Evolutionary conservation across 2,329 filamentous ascomycete species (phyloP).

Genomic region (Dothideomycetes sp.): DNA sequence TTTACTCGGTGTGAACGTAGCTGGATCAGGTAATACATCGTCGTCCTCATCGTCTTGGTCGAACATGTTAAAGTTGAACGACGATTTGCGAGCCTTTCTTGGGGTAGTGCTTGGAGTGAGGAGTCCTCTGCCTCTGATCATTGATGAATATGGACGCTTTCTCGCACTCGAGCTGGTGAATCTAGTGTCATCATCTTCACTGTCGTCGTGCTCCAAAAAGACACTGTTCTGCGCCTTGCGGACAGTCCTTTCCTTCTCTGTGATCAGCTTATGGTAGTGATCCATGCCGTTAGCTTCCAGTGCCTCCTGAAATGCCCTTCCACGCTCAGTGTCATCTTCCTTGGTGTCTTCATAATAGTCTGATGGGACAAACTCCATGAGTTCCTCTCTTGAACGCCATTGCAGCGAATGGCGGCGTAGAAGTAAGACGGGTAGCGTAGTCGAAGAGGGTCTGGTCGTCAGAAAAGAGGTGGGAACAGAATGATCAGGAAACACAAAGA

Average conservation of each 20-base stretch:
- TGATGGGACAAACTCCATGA: neutral
- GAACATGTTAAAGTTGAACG: too few relatives aligned
- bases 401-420: neutral
- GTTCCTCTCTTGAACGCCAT: neutral
- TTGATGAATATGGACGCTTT: neutral
- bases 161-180: neutral
- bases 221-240: neutral
- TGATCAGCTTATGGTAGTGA: neutral
- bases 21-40: neutral
- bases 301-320: neutral
- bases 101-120: constrained; percentile 1
- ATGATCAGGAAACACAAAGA: constrained; percentile 5
- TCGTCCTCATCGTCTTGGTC: neutral
- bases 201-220: neutral
- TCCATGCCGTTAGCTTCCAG: neutral
- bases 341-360: neutral
- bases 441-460: neutral
- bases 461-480: neutral
- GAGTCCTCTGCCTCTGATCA: neutral
- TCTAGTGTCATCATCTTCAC: neutral
- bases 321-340: neutral
- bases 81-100: too few relatives aligned
- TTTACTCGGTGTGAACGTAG: constrained; percentile 1
- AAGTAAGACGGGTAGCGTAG: neutral
- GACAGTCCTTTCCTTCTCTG: neutral